Evolutionary conservation across 2,329 filamentous ascomycete genomes (phyloP).

Genomic region (Aspergillus tamarii): DNA sequence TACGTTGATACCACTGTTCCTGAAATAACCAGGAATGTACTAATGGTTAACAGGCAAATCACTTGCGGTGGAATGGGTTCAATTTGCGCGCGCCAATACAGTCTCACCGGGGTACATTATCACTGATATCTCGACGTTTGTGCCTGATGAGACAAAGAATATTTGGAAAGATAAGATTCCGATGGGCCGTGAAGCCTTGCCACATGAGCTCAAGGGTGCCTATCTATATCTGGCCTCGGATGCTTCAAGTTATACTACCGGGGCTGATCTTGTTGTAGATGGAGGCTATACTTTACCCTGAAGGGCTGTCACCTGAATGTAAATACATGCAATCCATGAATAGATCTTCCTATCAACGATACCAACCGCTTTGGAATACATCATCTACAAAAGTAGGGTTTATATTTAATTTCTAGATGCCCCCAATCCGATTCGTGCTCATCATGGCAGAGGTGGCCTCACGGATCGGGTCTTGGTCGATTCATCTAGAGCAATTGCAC

Average conservation of each 20-base stretch:
- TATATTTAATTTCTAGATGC: no score
- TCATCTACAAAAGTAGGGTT: no score
- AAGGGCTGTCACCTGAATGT: neutral
- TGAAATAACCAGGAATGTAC: accelerated
- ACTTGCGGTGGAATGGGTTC: conserved; percentile 56
- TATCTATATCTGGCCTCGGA: conserved; percentile 77
- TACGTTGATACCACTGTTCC: neutral
- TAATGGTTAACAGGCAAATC: conserved; percentile 43
- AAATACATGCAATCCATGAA: no score
- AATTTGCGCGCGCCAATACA: conserved; percentile 57
- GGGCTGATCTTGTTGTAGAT: conserved; percentile 69
- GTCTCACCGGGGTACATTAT: conserved; percentile 55
- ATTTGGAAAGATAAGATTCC: conserved; percentile 10
- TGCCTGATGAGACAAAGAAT: conserved; percentile 6
- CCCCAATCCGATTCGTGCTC: no score
- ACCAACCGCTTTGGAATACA: no score
- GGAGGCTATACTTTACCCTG: conserved; percentile 59
- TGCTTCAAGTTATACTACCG: conserved; percentile 76
- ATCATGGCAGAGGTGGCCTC: no score
- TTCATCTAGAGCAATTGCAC: no score
- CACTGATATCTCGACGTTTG: conserved; percentile 44
- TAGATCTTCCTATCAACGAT: no score
- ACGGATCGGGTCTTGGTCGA: no score
- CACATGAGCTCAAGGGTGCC: conserved; percentile 73
- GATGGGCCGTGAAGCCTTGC: conserved; percentile 57